phyloP scores from a whole-genome alignment of 768 basidiomycete species.

The Lactarius hatsudake region DNA sequence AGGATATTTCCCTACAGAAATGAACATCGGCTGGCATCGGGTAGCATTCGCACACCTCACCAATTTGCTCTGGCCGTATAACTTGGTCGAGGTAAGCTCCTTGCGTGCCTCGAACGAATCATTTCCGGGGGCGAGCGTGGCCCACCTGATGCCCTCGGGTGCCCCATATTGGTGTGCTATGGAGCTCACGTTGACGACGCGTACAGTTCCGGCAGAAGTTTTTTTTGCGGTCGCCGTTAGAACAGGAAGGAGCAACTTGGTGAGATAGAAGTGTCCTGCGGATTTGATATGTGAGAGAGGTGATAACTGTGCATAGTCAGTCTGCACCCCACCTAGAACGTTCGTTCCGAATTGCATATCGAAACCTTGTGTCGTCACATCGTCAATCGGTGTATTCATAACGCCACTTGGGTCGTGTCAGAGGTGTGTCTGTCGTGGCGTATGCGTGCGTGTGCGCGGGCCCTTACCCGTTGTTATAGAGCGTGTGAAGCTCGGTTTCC shows the following conservation, averaged over 20 bases:
- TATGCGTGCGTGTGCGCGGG: no score
- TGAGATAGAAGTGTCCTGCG: constrained; percentile 28
- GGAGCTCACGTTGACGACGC: constrained; percentile 31
- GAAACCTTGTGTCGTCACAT: constrained; percentile 23
- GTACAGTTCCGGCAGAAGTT: constrained; percentile 23
- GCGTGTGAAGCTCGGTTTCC: constrained; percentile 12
- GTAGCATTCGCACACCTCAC: not conserved
- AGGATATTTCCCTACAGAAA: constrained; percentile 29
- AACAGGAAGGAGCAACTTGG: constrained; percentile 31
- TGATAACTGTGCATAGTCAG: no score
- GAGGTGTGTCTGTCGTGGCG: not conserved
- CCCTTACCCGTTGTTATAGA: constrained; percentile 15
- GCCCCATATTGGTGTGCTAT: not conserved
- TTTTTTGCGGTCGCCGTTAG: constrained; percentile 25
- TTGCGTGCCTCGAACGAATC: constrained; percentile 8
- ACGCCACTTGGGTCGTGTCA: constrained; percentile 10
- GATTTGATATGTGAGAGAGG: not conserved
- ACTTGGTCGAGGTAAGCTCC: not conserved
- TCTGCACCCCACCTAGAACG: constrained; percentile 20
- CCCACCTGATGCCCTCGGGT: constrained; percentile 7
- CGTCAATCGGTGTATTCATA: constrained; percentile 14
- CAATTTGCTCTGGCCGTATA: constrained; percentile 22
- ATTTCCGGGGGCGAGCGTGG: not conserved
- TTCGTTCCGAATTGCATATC: constrained; percentile 29
- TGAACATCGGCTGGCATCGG: not conserved